A percentile compares a stretch with the other conserved stretches of the same genome.
Evolutionary conservation across 805 yeast species (phyloP).

Genomic region (Ascoidea asiatica): DNA sequence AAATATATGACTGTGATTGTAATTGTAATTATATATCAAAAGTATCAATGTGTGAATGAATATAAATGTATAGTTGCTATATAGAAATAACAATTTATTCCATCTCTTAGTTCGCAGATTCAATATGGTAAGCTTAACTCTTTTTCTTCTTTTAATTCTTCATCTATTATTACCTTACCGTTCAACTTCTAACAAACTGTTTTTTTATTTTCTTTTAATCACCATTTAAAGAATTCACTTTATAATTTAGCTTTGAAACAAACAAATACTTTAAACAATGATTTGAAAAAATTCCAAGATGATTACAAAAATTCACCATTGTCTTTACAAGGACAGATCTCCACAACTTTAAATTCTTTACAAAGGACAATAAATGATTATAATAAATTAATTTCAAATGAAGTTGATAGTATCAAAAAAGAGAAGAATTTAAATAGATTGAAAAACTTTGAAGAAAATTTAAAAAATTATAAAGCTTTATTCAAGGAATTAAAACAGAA

Average conservation of each 20-base stretch:
- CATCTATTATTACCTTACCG: no score
- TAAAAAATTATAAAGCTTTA: conserved; percentile 17
- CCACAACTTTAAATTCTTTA: conserved; percentile 69
- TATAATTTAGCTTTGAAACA: conserved; percentile 87
- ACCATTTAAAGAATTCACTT: conserved; percentile 82
- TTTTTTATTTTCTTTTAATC: no score
- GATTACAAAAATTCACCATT: conserved; percentile 59
- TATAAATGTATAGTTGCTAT: no score
- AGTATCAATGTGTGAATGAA: no score
- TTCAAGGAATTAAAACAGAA: conserved; percentile 22
- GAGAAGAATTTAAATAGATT: conserved; percentile 51
- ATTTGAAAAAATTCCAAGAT: conserved; percentile 50
- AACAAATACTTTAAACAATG: conserved; percentile 57
- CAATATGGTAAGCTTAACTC: no score
- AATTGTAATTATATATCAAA: no score
- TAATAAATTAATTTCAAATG: conserved; percentile 43
- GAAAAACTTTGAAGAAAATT: conserved; percentile 33
- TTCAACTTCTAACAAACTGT: no score
- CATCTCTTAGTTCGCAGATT: no score
- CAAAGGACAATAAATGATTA: conserved; percentile 66
- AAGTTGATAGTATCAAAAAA: conserved; percentile 36
- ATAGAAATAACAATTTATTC: no score
- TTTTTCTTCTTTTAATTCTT: no score
- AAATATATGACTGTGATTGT: no score
- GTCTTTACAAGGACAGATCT: conserved; percentile 47